Conservation (phyloP, 805 yeast genomes). For the Wickerhamiella dianesei region DNA sequence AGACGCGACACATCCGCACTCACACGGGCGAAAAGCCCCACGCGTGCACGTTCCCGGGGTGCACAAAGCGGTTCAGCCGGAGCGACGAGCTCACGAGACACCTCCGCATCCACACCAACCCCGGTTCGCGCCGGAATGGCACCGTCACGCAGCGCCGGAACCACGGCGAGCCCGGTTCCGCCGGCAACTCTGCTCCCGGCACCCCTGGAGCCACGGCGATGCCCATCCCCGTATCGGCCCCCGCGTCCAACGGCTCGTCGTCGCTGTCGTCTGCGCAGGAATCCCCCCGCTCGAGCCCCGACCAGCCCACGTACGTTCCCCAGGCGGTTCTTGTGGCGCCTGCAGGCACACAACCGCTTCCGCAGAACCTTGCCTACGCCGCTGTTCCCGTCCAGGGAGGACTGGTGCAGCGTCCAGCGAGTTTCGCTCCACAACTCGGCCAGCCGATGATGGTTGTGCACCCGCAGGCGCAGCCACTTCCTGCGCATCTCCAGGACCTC, state of each 20-base stretch:
- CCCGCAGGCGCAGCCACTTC: constrained; percentile 2
- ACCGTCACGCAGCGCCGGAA: neutral
- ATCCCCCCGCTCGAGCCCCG: neutral
- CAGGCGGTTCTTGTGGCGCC: neutral
- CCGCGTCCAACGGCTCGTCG: neutral
- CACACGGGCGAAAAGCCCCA: constrained; percentile 93
- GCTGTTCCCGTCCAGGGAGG: neutral
- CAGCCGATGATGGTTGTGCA: neutral
- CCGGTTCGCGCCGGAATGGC: constrained; percentile 24
- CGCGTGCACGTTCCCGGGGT: constrained; percentile 62
- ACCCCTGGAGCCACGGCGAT: neutral
- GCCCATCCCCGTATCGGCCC: neutral
- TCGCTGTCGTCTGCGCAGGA: neutral
- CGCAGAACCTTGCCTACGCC: neutral
- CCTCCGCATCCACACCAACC: constrained; percentile 53
- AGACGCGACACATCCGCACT: constrained; percentile 79
- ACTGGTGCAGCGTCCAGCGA: neutral
- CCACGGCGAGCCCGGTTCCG: constrained; percentile 1
- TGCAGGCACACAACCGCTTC: neutral
- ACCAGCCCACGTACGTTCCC: neutral
- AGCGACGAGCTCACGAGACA: constrained; percentile 81
- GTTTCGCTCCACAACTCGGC: neutral
- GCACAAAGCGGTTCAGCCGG: constrained; percentile 65
- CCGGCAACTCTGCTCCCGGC: neutral
- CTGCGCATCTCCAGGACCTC: neutral